Evolutionary conservation across 495 filamentous ascomycete genomes (phyloP), one percentile per base, ranked within the genome.

Genomic region (Cercophora sp.): DNA sequence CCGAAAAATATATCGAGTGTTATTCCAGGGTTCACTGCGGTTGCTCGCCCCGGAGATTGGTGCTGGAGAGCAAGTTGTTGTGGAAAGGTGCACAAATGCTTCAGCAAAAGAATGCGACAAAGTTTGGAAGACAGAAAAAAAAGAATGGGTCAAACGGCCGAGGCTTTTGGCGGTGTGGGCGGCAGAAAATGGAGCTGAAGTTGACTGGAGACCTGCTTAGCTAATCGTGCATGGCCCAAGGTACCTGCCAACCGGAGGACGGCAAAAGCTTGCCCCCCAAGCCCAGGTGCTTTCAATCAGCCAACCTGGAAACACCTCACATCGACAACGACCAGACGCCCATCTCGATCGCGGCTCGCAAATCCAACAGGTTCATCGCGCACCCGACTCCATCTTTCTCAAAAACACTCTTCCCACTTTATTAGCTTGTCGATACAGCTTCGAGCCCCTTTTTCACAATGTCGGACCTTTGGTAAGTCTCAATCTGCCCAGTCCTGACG

Each of bases 261-360:
- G 20, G 62, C 57, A 57, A 61, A 64, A 57, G 58, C 62, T 57
- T 61, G 55, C 54, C 54, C 61, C n/a, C 52, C 52, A 41, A 51
- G 19, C 34, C 26, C 48, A 52, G 51, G 42, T 49, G 50, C 52
- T 51, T 37, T 60, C 62, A 65, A 61, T 65, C 64, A 71, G 68
- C 66, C 60, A 60, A 66, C 61, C 65, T 69, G 62, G 64, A 73
- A 74, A 66, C 67, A 75, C 66, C 64, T 70, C 65, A 57, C 58
- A 56, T 56, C 60, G 56, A 62, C 58, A 64, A 52, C 59, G 54
- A 50, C 56, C 51, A 44, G 54, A 43, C 40, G 46, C 49, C 29
- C 2, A 54, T 58, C 52, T 29, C 50, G 41, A 59, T 47, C 48
- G 46, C 48, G 20, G 24, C 26, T 22, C 22, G 35, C 32, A 40